Evolutionary conservation across 495 filamentous ascomycete species (phyloP).

Genomic region (Talaromyces trachyspermus): DNA sequence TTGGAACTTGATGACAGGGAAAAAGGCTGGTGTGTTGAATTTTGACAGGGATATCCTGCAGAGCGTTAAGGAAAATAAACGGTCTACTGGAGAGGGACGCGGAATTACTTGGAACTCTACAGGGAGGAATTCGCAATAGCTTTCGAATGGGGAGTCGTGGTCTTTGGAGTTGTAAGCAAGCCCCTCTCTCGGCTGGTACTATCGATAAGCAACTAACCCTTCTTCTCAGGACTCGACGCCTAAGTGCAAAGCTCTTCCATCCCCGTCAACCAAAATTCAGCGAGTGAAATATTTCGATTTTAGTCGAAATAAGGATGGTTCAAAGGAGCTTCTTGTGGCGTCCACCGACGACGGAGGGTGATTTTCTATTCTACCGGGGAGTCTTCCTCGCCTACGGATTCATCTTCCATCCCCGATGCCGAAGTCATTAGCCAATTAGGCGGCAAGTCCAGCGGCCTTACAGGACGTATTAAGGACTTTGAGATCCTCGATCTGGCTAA

Average conservation of each 20-base stretch:
- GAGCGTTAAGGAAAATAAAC: constrained; percentile 67
- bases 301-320: constrained; percentile 30
- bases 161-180: constrained; percentile 69
- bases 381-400: constrained; percentile 20
- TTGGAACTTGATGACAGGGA: constrained; percentile 96
- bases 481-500: constrained; percentile 44
- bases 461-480: constrained; percentile 84
- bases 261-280: constrained; percentile 70
- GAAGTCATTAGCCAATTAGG: constrained; percentile 69
- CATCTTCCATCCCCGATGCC: constrained; percentile 39
- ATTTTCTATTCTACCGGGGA: constrained; percentile 70
- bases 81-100: constrained; percentile 73
- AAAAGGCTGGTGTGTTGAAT: constrained; percentile 85
- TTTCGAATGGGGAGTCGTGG: constrained; percentile 77
- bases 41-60: constrained; percentile 62
- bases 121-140: constrained; percentile 77
- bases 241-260: constrained; percentile 60
- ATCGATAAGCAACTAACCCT: constrained; percentile 11
- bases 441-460: constrained; percentile 57
- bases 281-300: constrained; percentile 62
- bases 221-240: constrained; percentile 61
- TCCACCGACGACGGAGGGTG: constrained; percentile 92
- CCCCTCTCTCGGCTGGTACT: background rate
- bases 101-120: constrained; percentile 71
- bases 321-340: constrained; percentile 55